phyloP scores from a whole-genome alignment of 441 rosid genomes.

The Adansonia rubrostipa region DNA sequence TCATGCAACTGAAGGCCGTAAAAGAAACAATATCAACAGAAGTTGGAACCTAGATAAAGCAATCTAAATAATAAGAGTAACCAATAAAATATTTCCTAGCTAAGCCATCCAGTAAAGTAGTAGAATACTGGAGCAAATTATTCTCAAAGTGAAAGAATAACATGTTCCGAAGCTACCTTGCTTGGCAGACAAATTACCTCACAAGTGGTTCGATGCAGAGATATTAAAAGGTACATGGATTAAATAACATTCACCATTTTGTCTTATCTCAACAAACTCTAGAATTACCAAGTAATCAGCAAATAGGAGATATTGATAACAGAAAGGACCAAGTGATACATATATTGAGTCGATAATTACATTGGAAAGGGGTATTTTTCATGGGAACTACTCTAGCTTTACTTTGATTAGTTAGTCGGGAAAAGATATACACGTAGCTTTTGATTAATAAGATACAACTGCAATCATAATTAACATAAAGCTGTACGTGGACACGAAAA shows the following conservation, averaged over 20 bases:
- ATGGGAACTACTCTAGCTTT: background rate
- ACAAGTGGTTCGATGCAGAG: background rate
- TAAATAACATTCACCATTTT: background rate
- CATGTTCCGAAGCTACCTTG: background rate
- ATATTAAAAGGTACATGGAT: background rate
- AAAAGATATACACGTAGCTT: background rate
- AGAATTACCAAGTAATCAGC: background rate
- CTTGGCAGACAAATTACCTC: background rate
- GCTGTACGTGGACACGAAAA: background rate
- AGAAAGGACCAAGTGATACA: background rate
- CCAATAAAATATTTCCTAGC: background rate
- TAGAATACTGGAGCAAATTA: background rate
- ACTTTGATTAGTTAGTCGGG: background rate
- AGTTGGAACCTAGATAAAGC: background rate
- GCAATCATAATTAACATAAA: constrained; percentile 16
- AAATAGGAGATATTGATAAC: background rate
- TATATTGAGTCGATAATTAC: background rate
- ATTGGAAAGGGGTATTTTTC: background rate
- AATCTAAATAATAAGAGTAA: background rate
- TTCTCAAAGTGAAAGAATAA: background rate
- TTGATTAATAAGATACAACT: background rate
- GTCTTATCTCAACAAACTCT: background rate
- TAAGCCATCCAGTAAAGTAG: background rate
- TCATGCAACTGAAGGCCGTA: constrained; percentile 11
- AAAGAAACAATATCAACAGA: background rate